These are phyloP conservation scores for Ustilago curta DNA, from an alignment of 1,284 basidiomycete genomes.

Conservation along the genomic window DNA sequence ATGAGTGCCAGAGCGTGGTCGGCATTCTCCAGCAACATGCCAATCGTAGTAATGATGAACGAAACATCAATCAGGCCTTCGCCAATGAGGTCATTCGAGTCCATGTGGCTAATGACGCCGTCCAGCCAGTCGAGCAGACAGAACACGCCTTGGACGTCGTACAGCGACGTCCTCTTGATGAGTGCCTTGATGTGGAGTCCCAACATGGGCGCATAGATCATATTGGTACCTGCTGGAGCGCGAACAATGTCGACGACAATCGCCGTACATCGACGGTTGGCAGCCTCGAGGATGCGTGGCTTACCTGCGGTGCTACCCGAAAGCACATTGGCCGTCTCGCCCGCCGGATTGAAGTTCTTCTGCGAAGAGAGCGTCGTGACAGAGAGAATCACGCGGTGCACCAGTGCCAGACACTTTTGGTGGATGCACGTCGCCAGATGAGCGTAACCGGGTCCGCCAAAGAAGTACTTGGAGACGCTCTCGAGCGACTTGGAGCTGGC, in stretches of 20 bases:
- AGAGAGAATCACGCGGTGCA: slow-evolving; percentile 64
- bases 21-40: slow-evolving; percentile 60
- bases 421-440: slow-evolving; percentile 65
- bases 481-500: slow-evolving; percentile 46
- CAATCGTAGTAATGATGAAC: slow-evolving; percentile 61
- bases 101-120: slow-evolving; percentile 62
- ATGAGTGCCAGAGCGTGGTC: slow-evolving; percentile 66
- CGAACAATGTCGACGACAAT: slow-evolving; percentile 67
- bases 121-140: slow-evolving; percentile 67
- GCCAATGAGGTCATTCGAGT: slow-evolving; percentile 56
- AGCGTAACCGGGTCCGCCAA: slow-evolving; percentile 64
- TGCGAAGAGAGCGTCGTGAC: slow-evolving; percentile 67
- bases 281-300: slow-evolving; percentile 65
- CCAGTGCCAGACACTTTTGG: slow-evolving; percentile 64
- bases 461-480: slow-evolving; percentile 55
- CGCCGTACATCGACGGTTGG: slow-evolving; percentile 64
- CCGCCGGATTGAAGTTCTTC: slow-evolving; percentile 65
- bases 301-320: slow-evolving; percentile 65
- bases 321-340: slow-evolving; percentile 65
- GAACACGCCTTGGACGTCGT: slow-evolving; percentile 66
- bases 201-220: slow-evolving; percentile 62
- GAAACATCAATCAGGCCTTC: slow-evolving; percentile 57
- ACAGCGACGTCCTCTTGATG: slow-evolving; percentile 64
- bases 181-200: slow-evolving; percentile 63
- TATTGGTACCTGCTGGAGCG: slow-evolving; percentile 44